Base-by-base conservation (phyloP, 2,329 filamentous ascomycete species). In the Colletotrichum tanaceti region DNA sequence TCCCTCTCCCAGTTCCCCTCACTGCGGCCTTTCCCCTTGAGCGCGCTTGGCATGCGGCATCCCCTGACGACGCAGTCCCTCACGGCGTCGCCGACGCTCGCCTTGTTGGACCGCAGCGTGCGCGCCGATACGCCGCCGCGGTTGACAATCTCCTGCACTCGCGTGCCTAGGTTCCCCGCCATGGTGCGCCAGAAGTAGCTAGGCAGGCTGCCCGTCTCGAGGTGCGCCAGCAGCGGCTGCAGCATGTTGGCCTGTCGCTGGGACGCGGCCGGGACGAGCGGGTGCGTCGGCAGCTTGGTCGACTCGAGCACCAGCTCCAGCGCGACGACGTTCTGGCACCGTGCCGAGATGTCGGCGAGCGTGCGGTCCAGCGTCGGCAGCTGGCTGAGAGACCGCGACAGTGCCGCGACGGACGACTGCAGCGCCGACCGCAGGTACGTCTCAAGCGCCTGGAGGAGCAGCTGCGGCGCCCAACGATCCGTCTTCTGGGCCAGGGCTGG, bases 181-280 rank as follows among this genome's bases (percentile, higher is more conserved):
- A 98, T 87, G 10, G 91, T 92, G 61, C 96, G 87, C 94, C 96
- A 99, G 81, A 97, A 99, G 78, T 95, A 97, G 0, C 92, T 95
- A 1, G 93, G 89, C 18, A 99, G 83, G 2, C 93, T 96, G 0
- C 92, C 89, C 0, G 94, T 97, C 79, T 98, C 96, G 9, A 99
- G 87, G n/a, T 90, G 85, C 13, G 87, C 82, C 10, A 97, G 86
- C 0, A 97, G 82, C 0, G 90, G 90, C 65, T 91, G 87, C 0
- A 98, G 84, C 49, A 98, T 86, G 65, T 83, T 87, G 3, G 75
- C 70, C 22, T 79, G 75, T 5, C 75, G 74, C 54, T 81, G 77
- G 28, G 28, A 9, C 14, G 73, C 60, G 4, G 72, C 69, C 4
- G 81, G 78, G 2, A 95, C 77, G 0, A 93, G 81, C 0, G 93